These are phyloP conservation scores for Candida bentonensis DNA, from an alignment of 805 yeast species.

Conservation along the genomic window DNA sequence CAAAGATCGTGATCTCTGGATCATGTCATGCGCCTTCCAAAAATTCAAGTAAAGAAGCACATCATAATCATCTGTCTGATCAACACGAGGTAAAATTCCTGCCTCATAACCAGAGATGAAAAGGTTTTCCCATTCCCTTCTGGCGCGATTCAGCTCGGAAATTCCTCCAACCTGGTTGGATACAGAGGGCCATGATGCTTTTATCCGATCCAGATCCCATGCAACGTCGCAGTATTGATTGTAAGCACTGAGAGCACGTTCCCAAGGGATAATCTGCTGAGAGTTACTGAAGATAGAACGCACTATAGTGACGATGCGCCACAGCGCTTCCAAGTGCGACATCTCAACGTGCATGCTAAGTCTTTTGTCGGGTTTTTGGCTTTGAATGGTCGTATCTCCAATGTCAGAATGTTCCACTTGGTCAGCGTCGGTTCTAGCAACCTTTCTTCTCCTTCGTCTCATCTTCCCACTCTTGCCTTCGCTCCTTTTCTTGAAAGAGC, in stretches of 20 bases:
- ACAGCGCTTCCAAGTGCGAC: not conserved
- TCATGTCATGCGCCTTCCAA: constrained; percentile 1
- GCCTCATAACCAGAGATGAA: not conserved
- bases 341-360: not conserved
- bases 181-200: not conserved
- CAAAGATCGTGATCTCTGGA: not conserved
- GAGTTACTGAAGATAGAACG: not conserved
- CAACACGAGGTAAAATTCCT: not conserved
- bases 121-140: not conserved
- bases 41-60: not conserved
- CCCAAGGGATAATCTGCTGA: not conserved
- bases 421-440: not conserved
- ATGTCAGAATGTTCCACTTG: too few relatives aligned
- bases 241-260: not conserved
- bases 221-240: not conserved
- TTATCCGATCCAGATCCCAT: not conserved
- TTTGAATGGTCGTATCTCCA: not conserved
- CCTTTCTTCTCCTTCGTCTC: not conserved
- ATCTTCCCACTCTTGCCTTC: not conserved
- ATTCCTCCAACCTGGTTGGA: not conserved
- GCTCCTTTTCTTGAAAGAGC: not conserved
- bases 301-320: not conserved
- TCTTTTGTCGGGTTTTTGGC: not conserved
- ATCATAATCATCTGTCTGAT: not conserved
- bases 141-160: not conserved